phyloP scores from a whole-genome alignment of 371 early-diverging fungal species.

The Dinochytrium kinnereticum region DNA sequence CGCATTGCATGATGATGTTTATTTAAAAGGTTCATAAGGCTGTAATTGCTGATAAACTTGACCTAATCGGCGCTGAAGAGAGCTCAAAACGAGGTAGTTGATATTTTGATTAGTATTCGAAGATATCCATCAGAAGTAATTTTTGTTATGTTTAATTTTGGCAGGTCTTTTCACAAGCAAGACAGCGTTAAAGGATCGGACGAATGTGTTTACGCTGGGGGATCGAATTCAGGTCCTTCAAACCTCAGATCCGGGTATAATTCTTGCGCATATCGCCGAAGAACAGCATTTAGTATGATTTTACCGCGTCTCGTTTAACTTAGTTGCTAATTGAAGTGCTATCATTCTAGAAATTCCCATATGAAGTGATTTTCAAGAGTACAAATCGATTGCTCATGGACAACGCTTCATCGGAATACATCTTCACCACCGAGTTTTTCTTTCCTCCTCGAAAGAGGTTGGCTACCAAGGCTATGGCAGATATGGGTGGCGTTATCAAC shows the following conservation, averaged over 20 bases:
- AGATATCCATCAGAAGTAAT: no score
- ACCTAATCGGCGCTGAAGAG: slow-evolving; percentile 86
- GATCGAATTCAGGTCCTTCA: slow-evolving; percentile 73
- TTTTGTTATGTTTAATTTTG: neutral
- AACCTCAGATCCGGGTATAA: slow-evolving; percentile 76
- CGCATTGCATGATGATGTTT: neutral
- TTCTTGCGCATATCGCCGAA: slow-evolving; percentile 81
- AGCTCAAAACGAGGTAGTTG: slow-evolving; percentile 43
- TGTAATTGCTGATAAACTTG: slow-evolving; percentile 75
- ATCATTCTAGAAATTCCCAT: slow-evolving; percentile 46
- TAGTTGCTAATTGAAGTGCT: slow-evolving; percentile 6
- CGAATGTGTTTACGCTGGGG: slow-evolving; percentile 77
- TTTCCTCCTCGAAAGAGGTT: slow-evolving; percentile 55
- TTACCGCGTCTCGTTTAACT: slow-evolving; percentile 24
- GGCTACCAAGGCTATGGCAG: slow-evolving; percentile 39
- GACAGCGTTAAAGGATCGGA: slow-evolving; percentile 67
- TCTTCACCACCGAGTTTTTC: slow-evolving; percentile 88
- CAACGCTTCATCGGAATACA: slow-evolving; percentile 90
- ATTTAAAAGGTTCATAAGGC: slow-evolving; percentile 57
- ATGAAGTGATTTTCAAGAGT: slow-evolving; percentile 78
- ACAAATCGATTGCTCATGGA: slow-evolving; percentile 86
- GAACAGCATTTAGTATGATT: slow-evolving; percentile 74
- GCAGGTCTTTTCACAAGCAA: slow-evolving; percentile 63
- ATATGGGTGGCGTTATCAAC: slow-evolving; percentile 26
- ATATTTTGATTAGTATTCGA: neutral